These are phyloP conservation scores for Leptomonas seymouri DNA, from an alignment of 208 protist species.

Conservation along the genomic window DNA sequence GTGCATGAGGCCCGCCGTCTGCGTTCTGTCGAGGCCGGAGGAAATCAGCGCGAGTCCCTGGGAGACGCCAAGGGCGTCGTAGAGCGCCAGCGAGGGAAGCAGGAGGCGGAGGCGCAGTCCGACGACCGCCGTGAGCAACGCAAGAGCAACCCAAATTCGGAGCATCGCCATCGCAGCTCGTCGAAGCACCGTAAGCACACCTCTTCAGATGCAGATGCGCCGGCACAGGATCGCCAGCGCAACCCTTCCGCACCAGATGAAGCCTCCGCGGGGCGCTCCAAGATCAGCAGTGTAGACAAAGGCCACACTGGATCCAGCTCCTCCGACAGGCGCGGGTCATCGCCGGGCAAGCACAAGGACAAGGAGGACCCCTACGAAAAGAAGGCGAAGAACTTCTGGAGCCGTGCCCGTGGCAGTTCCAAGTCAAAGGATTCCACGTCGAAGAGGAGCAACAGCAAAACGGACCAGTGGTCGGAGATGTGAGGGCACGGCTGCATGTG, in stretches of 20 bases:
- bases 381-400: conserved; percentile 35
- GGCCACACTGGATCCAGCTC: conserved; percentile 12
- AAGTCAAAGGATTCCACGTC: conserved; percentile 19
- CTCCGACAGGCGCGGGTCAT: background rate
- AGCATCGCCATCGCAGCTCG: conserved; percentile 18
- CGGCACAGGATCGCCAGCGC: background rate
- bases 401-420: conserved; percentile 23
- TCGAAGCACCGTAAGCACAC: conserved; percentile 14
- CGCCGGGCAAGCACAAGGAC: conserved; percentile 21
- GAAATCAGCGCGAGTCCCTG: conserved; percentile 7
- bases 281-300: conserved; percentile 7
- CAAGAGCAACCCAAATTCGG: background rate
- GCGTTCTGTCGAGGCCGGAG: background rate
- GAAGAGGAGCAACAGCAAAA: conserved; percentile 13
- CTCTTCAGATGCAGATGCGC: background rate
- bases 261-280: background rate
- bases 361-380: conserved; percentile 23
- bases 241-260: conserved; percentile 13
- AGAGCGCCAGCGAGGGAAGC: background rate
- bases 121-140: background rate
- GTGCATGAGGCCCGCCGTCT: background rate
- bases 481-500: background rate
- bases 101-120: background rate
- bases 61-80: background rate
- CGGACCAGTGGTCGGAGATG: conserved; percentile 20